Base-by-base conservation (phyloP, 2,329 filamentous ascomycete genomes). In the Gliomastix tumulicola region DNA sequence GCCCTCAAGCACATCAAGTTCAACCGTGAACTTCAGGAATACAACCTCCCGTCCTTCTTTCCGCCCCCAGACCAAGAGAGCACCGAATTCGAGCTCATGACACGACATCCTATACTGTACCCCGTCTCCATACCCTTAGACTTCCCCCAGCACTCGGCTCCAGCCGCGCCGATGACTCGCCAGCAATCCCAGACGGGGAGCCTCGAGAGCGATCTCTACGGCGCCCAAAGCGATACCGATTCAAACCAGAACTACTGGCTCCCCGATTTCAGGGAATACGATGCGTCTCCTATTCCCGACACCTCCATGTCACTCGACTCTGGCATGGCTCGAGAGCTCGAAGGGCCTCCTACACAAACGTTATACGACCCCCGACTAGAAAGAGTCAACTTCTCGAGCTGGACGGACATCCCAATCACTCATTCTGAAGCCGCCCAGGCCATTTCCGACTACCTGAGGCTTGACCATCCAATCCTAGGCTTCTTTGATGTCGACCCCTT, bases 391-490 rank as follows among this genome's bases (percentile, higher is more conserved):
- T 39, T 42, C 17, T 19, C 30, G 10, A 36, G 16, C 15, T 42
- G 40, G 40, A 42, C 40, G 6, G 23, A 33, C 7, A 34, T 42
- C 6, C 13, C 33, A 9, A 30, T 42, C 4, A 19, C 25, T 9
- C 32, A 21, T 12, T 12, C n/a, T 15, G 33, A 42, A 12, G 40
- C 36, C 15, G 40, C 40, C 9, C 16, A 25, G 10, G 33, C 34
- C 11, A 55, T 63, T 6, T 59, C 57, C 2, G 38, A 56, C 2
- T 64, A 63, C 31, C 42, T 62, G 3, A 44, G 49, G 28, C 57
- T 55, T 7, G 59, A 65, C 20, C 56, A 64, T 35, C 56, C 59
- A 3, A 44, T 65, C 2, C 41, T 65, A 2, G 59, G 57, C 3
- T 41, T 57, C 1, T 65, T 65, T 30, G 48, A 60, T 19, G 41